A percentile compares a stretch with the other conserved stretches of the same genome.
phyloP scores from a whole-genome alignment of 495 filamentous ascomycete species.

The Talaromyces stipitatus region DNA sequence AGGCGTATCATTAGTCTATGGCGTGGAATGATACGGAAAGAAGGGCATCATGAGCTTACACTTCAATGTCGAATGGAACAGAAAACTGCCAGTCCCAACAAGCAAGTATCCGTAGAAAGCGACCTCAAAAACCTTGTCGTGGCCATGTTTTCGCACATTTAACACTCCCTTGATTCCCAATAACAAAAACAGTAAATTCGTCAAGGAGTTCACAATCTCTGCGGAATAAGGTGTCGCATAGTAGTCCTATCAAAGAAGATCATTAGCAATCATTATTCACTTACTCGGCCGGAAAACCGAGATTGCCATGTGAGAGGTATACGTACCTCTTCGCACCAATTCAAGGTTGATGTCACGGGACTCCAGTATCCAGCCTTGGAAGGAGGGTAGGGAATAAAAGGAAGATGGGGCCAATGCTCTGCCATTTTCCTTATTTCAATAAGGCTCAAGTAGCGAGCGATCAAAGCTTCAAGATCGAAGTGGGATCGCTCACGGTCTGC shows the following conservation, averaged over 20 bases:
- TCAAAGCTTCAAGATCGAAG: not conserved
- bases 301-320: slow-evolving; percentile 8
- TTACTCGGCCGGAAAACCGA: not conserved
- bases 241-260: slow-evolving; percentile 38
- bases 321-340: slow-evolving; percentile 92
- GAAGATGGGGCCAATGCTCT: slow-evolving; percentile 21
- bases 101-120: slow-evolving; percentile 67
- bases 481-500: not conserved
- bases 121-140: slow-evolving; percentile 66
- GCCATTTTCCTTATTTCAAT: not conserved
- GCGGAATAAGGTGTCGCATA: slow-evolving; percentile 53
- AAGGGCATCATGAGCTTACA: slow-evolving; percentile 41
- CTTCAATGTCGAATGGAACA: slow-evolving; percentile 78
- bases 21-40: not conserved
- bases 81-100: slow-evolving; percentile 74
- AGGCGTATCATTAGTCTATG: slow-evolving; percentile 14
- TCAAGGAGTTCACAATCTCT: slow-evolving; percentile 65
- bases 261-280: not conserved
- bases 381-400: slow-evolving; percentile 63
- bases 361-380: slow-evolving; percentile 66
- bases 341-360: slow-evolving; percentile 80
- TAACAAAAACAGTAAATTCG: slow-evolving; percentile 74
- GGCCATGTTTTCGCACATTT: slow-evolving; percentile 60
- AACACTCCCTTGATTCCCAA: slow-evolving; percentile 65
- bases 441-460: not conserved